Evolutionary conservation across 208 protist genomes (phyloP).

Genomic region (Naegleria gruberi): DNA sequence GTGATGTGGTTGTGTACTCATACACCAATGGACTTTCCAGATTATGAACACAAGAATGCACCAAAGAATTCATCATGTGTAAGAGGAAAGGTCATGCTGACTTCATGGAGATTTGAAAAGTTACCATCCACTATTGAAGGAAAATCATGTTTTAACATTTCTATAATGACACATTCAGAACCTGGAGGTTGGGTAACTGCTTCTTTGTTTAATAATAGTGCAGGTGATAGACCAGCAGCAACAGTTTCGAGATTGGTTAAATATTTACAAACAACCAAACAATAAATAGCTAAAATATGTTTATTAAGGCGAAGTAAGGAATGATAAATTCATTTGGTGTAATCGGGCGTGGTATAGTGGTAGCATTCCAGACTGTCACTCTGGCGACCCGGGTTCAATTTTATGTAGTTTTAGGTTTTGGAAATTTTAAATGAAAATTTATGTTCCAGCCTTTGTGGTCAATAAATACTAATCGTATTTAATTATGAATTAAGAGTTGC

Average conservation of each 20-base stretch:
- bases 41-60: neutral
- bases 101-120: neutral
- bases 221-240: neutral
- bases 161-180: neutral
- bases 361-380: no score
- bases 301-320: no score
- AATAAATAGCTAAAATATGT: no score
- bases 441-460: no score
- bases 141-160: neutral
- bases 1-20: neutral
- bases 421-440: no score
- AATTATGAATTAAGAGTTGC: no score
- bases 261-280: no score
- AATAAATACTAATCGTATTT: no score
- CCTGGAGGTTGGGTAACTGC: neutral
- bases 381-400: no score
- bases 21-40: neutral
- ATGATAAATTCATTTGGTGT: no score
- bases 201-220: neutral
- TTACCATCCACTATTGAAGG: neutral
- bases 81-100: neutral
- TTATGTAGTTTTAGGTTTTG: no score
- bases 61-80: neutral
- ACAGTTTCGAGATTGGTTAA: neutral
- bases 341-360: no score